phyloP scores from a whole-genome alignment of 1,284 basidiomycete species.

The Apiotrichum montevideense region DNA sequence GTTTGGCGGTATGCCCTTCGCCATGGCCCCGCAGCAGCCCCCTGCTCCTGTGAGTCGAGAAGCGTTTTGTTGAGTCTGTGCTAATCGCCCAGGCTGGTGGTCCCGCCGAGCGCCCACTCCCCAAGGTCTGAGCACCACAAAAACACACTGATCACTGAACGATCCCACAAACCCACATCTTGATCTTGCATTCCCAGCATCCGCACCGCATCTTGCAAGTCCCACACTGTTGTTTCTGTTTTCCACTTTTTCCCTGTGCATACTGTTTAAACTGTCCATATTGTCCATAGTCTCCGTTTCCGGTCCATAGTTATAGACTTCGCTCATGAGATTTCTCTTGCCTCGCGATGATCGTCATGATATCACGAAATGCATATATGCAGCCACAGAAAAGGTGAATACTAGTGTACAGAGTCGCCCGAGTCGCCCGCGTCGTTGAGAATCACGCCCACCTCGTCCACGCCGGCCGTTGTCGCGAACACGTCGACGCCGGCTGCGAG shows the following conservation, averaged over 20 bases:
- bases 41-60: not conserved
- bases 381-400: not conserved
- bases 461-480: slow-evolving; percentile 21
- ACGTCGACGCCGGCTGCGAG: slow-evolving; percentile 36
- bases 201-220: too few species aligned
- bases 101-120: not conserved
- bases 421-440: slow-evolving; percentile 10
- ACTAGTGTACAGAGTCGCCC: slow-evolving; percentile 11
- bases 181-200: not conserved
- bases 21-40: not conserved
- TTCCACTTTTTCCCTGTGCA: not conserved
- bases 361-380: not conserved
- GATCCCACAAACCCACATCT: not conserved
- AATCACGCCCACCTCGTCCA: slow-evolving; percentile 38
- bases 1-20: not conserved
- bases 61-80: not conserved
- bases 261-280: not conserved
- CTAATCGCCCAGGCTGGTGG: not conserved
- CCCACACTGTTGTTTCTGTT: not conserved
- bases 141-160: not conserved
- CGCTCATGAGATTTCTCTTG: too few species aligned
- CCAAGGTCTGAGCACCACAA: not conserved
- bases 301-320: too few species aligned
- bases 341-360: not conserved
- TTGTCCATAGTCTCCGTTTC: too few species aligned